Conservation (phyloP, 352 stramenopile genomes). For the Globisporangium cederbergense region DNA sequence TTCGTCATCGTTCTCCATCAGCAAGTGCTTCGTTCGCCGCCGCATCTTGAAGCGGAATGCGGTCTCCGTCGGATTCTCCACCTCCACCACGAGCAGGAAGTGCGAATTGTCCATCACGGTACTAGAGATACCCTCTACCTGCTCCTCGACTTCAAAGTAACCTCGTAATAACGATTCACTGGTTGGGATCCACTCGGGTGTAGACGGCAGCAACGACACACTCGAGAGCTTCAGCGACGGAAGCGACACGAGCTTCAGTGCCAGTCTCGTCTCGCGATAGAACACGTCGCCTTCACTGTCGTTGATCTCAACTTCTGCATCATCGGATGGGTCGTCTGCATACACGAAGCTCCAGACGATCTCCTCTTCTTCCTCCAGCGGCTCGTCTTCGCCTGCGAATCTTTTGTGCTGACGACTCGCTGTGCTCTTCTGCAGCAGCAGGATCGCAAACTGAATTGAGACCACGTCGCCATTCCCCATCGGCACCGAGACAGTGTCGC, state of each 20-base stretch:
- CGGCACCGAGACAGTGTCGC: constrained; percentile 14
- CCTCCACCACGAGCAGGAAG: constrained; percentile 45
- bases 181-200: constrained; percentile 13
- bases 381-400: constrained; percentile 9
- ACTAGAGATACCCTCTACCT: background rate
- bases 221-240: constrained; percentile 45
- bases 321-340: constrained; percentile 15
- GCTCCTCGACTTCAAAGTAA: background rate
- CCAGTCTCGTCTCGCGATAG: constrained; percentile 53
- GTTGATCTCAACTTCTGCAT: no score
- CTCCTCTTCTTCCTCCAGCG: constrained; percentile 32
- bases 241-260: constrained; percentile 42
- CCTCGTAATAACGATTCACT: background rate
- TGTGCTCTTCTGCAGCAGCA: constrained; percentile 22
- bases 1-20: background rate
- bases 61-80: constrained; percentile 72
- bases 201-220: constrained; percentile 35
- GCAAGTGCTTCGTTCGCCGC: background rate
- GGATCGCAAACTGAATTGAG: constrained; percentile 36
- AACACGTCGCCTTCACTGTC: constrained; percentile 24
- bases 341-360: constrained; percentile 73
- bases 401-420: background rate
- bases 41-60: constrained; percentile 50
- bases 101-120: constrained; percentile 46
- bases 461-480: constrained; percentile 32